Evolutionary conservation across 2,329 filamentous ascomycete genomes (phyloP), one percentile per base, ranked within the genome.

Genomic region (Fusarium staphyleae): DNA sequence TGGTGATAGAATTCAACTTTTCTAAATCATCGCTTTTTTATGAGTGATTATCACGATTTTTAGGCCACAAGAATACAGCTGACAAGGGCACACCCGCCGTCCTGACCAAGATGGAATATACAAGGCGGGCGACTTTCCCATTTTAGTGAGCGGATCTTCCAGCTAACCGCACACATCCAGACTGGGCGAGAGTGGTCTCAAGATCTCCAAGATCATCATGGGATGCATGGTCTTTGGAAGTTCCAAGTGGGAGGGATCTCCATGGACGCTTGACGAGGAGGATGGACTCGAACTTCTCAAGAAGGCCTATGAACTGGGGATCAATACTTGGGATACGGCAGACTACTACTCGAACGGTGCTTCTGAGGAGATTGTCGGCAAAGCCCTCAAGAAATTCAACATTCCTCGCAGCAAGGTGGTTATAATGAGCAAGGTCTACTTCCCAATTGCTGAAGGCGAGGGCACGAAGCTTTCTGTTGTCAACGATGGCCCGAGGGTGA

Each of bases 291-390:
- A 82, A 7, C 70, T 87, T 4, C 78, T 87, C 47, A 84, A 87
- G 71, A 79, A 82, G 26, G 85, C 85, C 5, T 87, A 84, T 69
- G 82, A 87, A 53, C 70, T 72, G n/a, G 85, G 85, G 10, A 74
- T 87, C 47, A 87, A 86, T 57, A 87, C 84, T 3, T 81, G 77
- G 78, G 49, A 59, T 19, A 56, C 55, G 69, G 81, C 82, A 19
- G 81, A 83, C 52, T 69, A 79, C 3, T 86, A 86, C 70, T 83
- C 78, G 47, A 84, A 84, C 55, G 83, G 83, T 18, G 72, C 70
- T 1, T 81, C 78, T 2, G 82, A 86, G 64, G 70, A 74, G n/a
- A 78, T 85, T 39, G 76, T 84, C 36, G 82, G 78, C 52, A 84
- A 84, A 62, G 83, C 83, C 0, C 80, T 87, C 66, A 82, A 84